Base-by-base conservation (phyloP, 345 rosid species). In the Acer saccharum region DNA sequence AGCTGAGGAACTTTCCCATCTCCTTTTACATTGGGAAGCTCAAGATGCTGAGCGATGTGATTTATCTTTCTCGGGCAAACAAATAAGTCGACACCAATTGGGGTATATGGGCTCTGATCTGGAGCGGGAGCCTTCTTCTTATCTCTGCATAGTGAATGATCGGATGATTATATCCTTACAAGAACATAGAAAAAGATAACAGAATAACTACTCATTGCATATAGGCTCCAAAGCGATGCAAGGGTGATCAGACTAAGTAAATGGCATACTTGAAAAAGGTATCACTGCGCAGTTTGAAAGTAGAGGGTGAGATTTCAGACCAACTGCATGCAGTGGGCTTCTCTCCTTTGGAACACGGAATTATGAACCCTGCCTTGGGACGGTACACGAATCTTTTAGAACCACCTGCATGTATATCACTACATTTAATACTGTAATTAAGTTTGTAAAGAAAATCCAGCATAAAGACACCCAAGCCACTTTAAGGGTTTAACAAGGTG, bases 1-100 rank as follows among this genome's bases (percentile, higher is more conserved):
- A 95, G 93, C 64, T 96, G 84, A 67, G 94, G 99, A 61, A 89
- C 77, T 81, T 83, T 91, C 52, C 89, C 92, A 23, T 89, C 89
- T 2, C 86, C 75, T 81, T 88, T 90, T 39, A 90, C 74, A 75
- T 89, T 81, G 48, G 98, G 98, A 87, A 93, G 96, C 80, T 93
- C 98, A 11, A 95, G 89, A 81, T 90, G 94, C 75, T 92, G 96
- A 0, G 96, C 97, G 20, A 95, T 92, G 85, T 95, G 99, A 85
- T 90, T 91, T 79, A 93, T 85, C 90, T 95, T 95, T 81, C 78
- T 88, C 2, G 87, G 93, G 85, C 95, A 93, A 61, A 82, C 69
- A 80, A 93, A 93, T 73, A 95, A 76, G 50, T 93, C 98, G 20
- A 95, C 94, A 17, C 98, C 99, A 17, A 93, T 84, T 2, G 99